A percentile compares a stretch with the other conserved stretches of the same genome.
Conservation (phyloP, 345 rosid genomes). For the Aquilaria yunnanensis region DNA sequence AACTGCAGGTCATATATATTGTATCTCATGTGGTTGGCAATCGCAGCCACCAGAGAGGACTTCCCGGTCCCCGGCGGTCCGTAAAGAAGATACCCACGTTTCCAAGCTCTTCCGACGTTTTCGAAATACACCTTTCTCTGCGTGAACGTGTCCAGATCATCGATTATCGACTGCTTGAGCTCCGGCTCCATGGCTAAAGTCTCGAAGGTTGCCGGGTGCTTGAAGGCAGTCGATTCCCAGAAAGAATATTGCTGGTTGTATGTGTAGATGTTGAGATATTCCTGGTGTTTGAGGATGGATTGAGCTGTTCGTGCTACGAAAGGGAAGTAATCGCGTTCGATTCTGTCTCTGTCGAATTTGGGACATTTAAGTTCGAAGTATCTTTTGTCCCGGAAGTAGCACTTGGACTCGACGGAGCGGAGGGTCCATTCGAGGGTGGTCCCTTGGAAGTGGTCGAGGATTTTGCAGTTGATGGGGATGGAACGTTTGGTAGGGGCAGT, state of each 20-base stretch:
- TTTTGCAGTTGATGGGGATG: constrained; percentile 15
- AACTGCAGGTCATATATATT: constrained; percentile 15
- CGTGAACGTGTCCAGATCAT: constrained; percentile 13
- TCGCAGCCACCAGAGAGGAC: constrained; percentile 13
- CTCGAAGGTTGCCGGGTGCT: constrained; percentile 10
- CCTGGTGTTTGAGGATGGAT: constrained; percentile 10
- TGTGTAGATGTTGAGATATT: constrained; percentile 26
- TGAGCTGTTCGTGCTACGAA: constrained; percentile 12
- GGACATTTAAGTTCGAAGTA: constrained; percentile 22
- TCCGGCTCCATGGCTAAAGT: constrained; percentile 15
- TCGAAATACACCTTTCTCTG: constrained; percentile 4
- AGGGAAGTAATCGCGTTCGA: constrained; percentile 16
- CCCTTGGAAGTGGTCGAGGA: constrained; percentile 18
- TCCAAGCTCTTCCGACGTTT: constrained; percentile 15
- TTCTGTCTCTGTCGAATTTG: constrained; percentile 10
- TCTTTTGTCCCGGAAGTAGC: too few relatives aligned
- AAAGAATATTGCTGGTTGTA: constrained; percentile 13
- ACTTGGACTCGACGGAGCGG: constrained; percentile 14
- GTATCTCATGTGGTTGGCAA: constrained; percentile 10
- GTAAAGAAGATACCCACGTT: too few relatives aligned
- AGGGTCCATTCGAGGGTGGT: constrained; percentile 21
- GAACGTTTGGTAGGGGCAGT: constrained; percentile 16
- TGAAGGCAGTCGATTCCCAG: constrained; percentile 12
- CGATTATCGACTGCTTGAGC: constrained; percentile 1
- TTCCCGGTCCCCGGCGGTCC: constrained; percentile 18